A percentile compares a stretch with the other conserved stretches of the same genome.
Conservation (phyloP, 2,329 filamentous ascomycete genomes). For the Exophiala xenobiotica region DNA sequence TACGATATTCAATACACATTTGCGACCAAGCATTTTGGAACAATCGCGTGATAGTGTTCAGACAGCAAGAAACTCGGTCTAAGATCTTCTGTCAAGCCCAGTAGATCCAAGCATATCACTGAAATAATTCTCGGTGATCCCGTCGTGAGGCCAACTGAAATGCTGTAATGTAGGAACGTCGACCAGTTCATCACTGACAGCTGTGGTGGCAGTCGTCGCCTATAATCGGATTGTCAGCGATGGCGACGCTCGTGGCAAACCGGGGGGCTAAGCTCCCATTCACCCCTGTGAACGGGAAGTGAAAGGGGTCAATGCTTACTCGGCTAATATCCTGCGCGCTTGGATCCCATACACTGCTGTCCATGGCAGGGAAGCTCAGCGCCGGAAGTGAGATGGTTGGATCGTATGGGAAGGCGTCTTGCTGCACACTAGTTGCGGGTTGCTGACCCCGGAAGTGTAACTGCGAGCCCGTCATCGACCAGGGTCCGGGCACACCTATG, state of each 20-base stretch:
- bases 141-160: slow-evolving; percentile 1
- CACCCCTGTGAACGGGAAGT: not conserved
- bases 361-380: not conserved
- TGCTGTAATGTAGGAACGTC: not conserved
- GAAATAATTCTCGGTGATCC: slow-evolving; percentile 1
- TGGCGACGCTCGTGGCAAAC: not conserved
- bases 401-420: not conserved
- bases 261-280: not conserved
- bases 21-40: no score
- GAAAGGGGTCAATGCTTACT: not conserved
- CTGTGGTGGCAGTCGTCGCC: not conserved
- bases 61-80: not conserved
- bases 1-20: no score
- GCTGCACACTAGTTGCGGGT: not conserved
- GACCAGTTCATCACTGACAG: not conserved
- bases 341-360: not conserved
- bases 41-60: not conserved
- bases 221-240: not conserved
- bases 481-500: not conserved
- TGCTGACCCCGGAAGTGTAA: not conserved
- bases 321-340: not conserved
- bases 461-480: not conserved
- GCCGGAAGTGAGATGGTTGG: not conserved
- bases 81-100: not conserved
- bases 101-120: not conserved